A percentile compares a stretch with the other conserved stretches of the same genome.
Conservation (phyloP, 1,284 basidiomycete genomes). For the Ceratobasidium sp. region DNA sequence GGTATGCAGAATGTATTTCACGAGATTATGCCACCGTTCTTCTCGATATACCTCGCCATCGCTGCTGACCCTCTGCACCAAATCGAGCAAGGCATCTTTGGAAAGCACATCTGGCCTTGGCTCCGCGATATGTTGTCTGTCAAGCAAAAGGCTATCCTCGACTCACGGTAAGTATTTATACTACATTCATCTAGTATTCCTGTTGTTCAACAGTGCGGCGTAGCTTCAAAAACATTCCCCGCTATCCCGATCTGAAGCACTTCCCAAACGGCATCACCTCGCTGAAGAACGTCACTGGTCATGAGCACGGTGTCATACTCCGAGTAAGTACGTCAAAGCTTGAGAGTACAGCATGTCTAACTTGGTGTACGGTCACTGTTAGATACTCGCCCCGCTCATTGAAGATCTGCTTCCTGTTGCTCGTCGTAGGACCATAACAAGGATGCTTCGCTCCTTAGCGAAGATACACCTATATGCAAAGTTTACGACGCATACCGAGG, state of each 20-base stretch:
- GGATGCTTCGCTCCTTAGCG: background rate
- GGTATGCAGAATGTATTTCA: background rate
- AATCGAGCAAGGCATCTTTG: constrained; percentile 1
- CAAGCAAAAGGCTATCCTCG: background rate
- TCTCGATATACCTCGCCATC: background rate
- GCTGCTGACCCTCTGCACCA: constrained; percentile 10
- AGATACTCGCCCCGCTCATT: background rate
- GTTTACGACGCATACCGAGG: background rate
- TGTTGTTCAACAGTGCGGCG: background rate
- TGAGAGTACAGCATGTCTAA: background rate
- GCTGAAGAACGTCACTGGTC: background rate
- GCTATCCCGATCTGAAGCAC: background rate
- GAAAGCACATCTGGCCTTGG: constrained; percentile 1
- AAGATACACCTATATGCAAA: background rate
- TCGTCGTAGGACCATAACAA: background rate
- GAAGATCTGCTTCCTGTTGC: background rate
- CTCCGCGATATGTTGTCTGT: background rate
- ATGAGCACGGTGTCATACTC: background rate
- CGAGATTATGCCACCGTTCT: background rate
- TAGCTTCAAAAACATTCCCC: background rate
- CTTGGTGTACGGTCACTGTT: background rate
- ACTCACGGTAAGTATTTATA: background rate
- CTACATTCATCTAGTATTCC: background rate
- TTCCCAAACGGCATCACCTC: background rate
- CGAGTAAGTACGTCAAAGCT: background rate